phyloP scores from a whole-genome alignment of 495 filamentous ascomycete species.

The Talaromyces liani region DNA sequence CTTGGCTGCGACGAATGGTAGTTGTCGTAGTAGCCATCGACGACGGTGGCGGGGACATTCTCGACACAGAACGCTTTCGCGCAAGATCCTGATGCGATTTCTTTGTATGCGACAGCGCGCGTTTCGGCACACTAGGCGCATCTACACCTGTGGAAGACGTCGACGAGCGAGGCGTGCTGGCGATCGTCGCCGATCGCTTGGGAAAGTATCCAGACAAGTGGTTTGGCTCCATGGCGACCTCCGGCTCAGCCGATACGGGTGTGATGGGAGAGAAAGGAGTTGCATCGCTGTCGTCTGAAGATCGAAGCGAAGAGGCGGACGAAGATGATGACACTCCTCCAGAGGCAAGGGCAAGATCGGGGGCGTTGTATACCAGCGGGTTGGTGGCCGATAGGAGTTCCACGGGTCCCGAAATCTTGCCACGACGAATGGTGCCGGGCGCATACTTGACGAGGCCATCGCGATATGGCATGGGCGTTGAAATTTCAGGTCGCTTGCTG shows the following conservation, averaged over 20 bases:
- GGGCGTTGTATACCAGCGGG: conserved; percentile 89
- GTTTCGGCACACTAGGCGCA: conserved; percentile 61
- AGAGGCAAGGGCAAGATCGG: conserved; percentile 52
- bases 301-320: conserved; percentile 47
- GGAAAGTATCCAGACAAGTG: conserved; percentile 80
- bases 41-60: conserved; percentile 34
- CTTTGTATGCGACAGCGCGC: conserved; percentile 80
- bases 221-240: conserved; percentile 51
- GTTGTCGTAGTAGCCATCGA: conserved; percentile 24
- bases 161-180: conserved; percentile 34
- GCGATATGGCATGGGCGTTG: conserved; percentile 41
- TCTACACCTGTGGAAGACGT: conserved; percentile 40
- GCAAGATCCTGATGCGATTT: conserved; percentile 59
- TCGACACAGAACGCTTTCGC: conserved; percentile 58
- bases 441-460: conserved; percentile 40
- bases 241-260: conserved; percentile 63
- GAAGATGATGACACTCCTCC: conserved; percentile 33
- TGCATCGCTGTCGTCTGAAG: conserved; percentile 55
- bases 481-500: conserved; percentile 43
- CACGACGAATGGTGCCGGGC: conserved; percentile 41
- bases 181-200: conserved; percentile 35
- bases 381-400: conserved; percentile 91
- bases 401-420: conserved; percentile 80
- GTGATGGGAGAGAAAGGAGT: conserved; percentile 51
- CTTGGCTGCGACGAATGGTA: conserved; percentile 29